These are phyloP conservation scores for Myxozyma kluyveri DNA, from an alignment of 805 yeast genomes.

Conservation along the genomic window DNA sequence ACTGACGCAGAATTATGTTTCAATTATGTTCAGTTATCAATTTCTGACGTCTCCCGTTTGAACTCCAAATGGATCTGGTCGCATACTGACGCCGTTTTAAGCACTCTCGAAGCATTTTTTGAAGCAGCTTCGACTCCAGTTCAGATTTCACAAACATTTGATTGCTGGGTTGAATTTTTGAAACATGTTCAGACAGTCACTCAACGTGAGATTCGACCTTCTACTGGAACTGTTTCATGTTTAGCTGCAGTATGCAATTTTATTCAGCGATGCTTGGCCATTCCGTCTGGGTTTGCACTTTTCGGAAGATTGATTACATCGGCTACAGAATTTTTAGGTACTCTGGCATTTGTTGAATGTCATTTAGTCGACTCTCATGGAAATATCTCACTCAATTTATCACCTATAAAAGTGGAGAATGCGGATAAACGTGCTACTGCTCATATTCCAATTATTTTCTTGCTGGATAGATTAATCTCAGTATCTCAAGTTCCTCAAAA, in stretches of 20 bases:
- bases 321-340: no score
- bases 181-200: conserved; percentile 8
- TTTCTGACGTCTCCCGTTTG: conserved; percentile 14
- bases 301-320: no score
- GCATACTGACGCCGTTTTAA: conserved; percentile 3
- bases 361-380: no score
- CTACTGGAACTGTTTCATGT: conserved; percentile 19
- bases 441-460: no score
- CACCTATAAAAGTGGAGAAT: no score
- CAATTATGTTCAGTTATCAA: neutral
- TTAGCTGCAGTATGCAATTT: neutral
- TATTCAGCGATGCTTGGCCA: neutral
- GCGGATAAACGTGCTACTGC: no score
- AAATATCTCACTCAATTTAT: no score
- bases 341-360: no score
- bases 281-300: no score
- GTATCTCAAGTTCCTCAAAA: no score
- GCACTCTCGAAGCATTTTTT: conserved; percentile 8
- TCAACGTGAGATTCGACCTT: conserved; percentile 21
- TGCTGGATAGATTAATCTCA: no score
- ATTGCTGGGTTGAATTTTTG: conserved; percentile 17
- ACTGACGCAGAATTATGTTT: conserved; percentile 18
- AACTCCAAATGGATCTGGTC: conserved; percentile 22
- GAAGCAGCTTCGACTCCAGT: conserved; percentile 3
- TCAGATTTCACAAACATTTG: neutral